Evolutionary conservation across 73 alveolate genomes (phyloP).

Genomic region (Chromera velia): DNA sequence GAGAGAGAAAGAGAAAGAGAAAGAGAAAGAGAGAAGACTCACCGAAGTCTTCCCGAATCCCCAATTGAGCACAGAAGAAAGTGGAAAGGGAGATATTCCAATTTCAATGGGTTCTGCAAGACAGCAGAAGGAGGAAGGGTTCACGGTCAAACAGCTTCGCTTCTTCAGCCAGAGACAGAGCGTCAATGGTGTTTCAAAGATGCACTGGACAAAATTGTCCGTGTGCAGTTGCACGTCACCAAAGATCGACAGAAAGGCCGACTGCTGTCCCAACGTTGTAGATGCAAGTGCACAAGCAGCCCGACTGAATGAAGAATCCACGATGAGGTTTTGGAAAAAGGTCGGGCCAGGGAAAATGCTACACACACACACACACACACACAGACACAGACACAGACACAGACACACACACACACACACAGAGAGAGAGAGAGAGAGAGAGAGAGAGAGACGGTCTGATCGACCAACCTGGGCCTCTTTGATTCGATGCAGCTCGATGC

Average conservation of each 20-base stretch:
- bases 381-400: constrained; percentile 8
- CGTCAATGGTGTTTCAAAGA: not conserved
- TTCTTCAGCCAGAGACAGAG: not conserved
- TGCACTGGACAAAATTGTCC: too few relatives aligned
- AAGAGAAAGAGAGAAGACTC: too few relatives aligned
- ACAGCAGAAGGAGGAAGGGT: not conserved
- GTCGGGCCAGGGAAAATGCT: not conserved
- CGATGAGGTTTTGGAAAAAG: not conserved
- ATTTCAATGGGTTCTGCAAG: not conserved
- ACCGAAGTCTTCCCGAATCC: constrained; percentile 6
- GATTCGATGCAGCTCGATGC: constrained; percentile 82
- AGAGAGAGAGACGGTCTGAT: too few relatives aligned
- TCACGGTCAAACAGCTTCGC: not conserved
- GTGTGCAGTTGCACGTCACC: too few relatives aligned
- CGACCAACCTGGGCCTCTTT: too few relatives aligned
- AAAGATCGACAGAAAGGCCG: too few relatives aligned
- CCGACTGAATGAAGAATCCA: not conserved
- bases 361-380: not conserved
- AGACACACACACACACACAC: constrained; percentile 75
- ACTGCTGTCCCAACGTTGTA: too few relatives aligned
- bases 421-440: too few relatives aligned
- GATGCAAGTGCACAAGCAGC: too few relatives aligned
- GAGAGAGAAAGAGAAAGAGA: too few relatives aligned
- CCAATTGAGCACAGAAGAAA: constrained; percentile 70
- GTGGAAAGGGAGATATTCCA: constrained; percentile 88